Conservation (phyloP, 208 protist species). For the Crithidia acanthocephali region DNA sequence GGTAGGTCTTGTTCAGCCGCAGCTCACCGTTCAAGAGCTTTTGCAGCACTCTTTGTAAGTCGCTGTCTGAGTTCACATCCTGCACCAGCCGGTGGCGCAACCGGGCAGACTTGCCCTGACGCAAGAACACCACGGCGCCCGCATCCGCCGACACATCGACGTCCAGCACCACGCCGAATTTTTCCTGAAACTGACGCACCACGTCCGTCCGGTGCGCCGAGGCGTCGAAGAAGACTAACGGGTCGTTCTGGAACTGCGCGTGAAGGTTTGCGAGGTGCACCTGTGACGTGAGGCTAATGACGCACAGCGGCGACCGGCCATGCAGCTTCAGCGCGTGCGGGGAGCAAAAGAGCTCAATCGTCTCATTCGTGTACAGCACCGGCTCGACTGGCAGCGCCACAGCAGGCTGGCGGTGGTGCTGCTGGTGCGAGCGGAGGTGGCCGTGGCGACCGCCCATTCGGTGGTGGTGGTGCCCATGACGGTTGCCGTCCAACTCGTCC, state of each 20-base stretch:
- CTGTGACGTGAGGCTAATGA: constrained; percentile 45
- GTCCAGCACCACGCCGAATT: constrained; percentile 15
- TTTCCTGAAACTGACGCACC: constrained; percentile 14
- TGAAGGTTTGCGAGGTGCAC: constrained; percentile 43
- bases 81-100: constrained; percentile 32
- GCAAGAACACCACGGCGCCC: constrained; percentile 37
- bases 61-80: constrained; percentile 25
- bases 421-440: background rate
- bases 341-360: constrained; percentile 52
- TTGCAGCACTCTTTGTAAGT: constrained; percentile 32
- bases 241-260: constrained; percentile 50
- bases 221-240: constrained; percentile 76
- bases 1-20: constrained; percentile 8
- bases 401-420: background rate
- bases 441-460: constrained; percentile 7
- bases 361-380: constrained; percentile 28
- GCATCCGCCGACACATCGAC: background rate
- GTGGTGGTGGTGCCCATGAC: background rate
- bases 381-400: constrained; percentile 35
- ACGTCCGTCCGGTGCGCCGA: constrained; percentile 11
- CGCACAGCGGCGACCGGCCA: constrained; percentile 42
- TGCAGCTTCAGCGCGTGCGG: constrained; percentile 35
- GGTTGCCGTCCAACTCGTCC: background rate
- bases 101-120: constrained; percentile 30
- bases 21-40: constrained; percentile 38